Base-by-base conservation (phyloP, 2,329 filamentous ascomycete genomes). In the Fusarium coffeatum region DNA sequence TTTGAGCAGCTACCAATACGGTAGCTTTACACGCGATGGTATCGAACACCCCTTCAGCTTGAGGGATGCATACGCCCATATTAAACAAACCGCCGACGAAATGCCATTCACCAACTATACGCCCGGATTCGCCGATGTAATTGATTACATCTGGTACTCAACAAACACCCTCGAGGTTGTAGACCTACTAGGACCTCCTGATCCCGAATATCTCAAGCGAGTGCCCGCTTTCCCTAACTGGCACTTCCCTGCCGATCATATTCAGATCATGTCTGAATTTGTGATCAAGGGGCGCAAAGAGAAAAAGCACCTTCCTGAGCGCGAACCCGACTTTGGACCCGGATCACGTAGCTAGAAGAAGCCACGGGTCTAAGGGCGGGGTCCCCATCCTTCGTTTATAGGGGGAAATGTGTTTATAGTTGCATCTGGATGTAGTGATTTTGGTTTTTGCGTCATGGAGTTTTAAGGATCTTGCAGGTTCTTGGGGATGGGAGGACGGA, bases 131-230 rank as follows among this genome's bases (percentile, higher is more conserved):
- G 88, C 89, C 54, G 94, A 94, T 67, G 93, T 97, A 60, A 92
- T 99, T 72, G 96, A 99, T 79, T 98, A 98, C 80, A 93, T 99
- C 76, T 98, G 94, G 94, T 99, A 97, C 81, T 94, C 94, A 59
- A 95, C 93, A 61, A 97, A 96, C 80, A 90, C 92, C 23, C 85
- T 98, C 46, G 92, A 96, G 77, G 92, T 97, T 25, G 90, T 93
- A 20, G 92, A 92, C 55, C 81, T 98, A 55, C 89, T 98, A 6
- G 94, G 94, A 30, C 92, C 95, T 45, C 93, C 97, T 4, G 94
- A 98, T 78, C 88, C 90, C 69, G 88, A 93, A 28, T 96, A 97
- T 78, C 88, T 97, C 61, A 91, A 93, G 79, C 88, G 91, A 55
- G 93, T 98, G 27, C 94, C 94, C 6, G 94, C 94, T 0, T 97